Percentiles rank a stretch among this genome's conserved stretches.
phyloP scores from a whole-genome alignment of 176 grass and related monocot species.

The Poa annua region DNA sequence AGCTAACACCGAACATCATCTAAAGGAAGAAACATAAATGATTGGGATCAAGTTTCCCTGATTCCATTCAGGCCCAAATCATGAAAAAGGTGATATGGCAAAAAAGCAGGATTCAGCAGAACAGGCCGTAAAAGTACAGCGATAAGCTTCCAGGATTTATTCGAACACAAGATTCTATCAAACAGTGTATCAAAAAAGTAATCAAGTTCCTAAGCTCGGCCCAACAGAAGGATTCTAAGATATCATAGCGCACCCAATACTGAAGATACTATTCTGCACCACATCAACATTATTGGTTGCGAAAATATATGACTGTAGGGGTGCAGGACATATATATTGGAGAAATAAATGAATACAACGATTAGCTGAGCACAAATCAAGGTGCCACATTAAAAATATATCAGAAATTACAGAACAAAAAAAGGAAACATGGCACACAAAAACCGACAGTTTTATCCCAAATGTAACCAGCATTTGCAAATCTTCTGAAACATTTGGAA shows the following conservation, averaged over 20 bases:
- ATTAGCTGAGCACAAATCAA: neutral
- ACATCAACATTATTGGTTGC: slow-evolving; percentile 27
- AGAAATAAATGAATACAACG: neutral
- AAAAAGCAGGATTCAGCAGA: slow-evolving; percentile 22
- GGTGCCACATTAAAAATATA: slow-evolving; percentile 3
- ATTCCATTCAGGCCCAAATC: slow-evolving; percentile 25
- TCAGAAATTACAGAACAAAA: neutral
- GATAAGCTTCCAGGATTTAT: neutral
- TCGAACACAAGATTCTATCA: neutral
- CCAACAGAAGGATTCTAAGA: slow-evolving; percentile 4
- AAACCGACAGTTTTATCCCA: neutral
- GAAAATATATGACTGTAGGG: neutral
- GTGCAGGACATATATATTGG: neutral
- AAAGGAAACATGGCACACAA: neutral
- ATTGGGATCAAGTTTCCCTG: slow-evolving; percentile 15
- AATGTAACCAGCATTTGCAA: slow-evolving; percentile 3
- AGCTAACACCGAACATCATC: slow-evolving; percentile 1
- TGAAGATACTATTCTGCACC: neutral
- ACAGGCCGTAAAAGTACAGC: neutral
- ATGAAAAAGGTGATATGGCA: neutral
- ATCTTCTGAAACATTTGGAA: neutral
- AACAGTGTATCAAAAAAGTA: slow-evolving; percentile 8
- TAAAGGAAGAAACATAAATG: neutral
- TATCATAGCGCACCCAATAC: slow-evolving; percentile 19
- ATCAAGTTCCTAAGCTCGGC: slow-evolving; percentile 26